These are phyloP conservation scores for Trypethelium eluteriae DNA, from an alignment of 495 filamentous ascomycete species.

Conservation along the genomic window DNA sequence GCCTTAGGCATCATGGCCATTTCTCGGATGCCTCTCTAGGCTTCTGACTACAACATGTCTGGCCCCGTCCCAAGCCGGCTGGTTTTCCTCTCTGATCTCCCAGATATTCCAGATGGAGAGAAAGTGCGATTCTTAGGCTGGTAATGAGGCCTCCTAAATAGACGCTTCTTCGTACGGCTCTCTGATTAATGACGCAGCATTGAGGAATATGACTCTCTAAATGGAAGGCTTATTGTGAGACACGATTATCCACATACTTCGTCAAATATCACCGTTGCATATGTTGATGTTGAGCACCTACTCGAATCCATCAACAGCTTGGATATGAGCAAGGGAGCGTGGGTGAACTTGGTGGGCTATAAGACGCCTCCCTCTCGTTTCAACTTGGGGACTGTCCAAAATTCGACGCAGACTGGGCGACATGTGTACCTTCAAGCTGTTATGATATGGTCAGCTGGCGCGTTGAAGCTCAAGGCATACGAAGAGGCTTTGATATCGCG, in stretches of 20 bases:
- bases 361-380: not conserved
- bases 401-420: not conserved
- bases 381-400: not conserved
- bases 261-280: constrained; percentile 36
- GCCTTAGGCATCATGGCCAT: not conserved
- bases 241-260: constrained; percentile 53
- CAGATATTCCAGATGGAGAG: constrained; percentile 45
- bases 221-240: constrained; percentile 55
- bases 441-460: constrained; percentile 30
- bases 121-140: constrained; percentile 92
- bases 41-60: constrained; percentile 41
- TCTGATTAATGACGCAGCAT: constrained; percentile 46
- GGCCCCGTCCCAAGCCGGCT: constrained; percentile 58
- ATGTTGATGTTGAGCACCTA: constrained; percentile 64
- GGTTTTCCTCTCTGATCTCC: constrained; percentile 59
- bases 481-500: constrained; percentile 14
- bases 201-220: constrained; percentile 52
- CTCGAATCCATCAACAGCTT: constrained; percentile 56
- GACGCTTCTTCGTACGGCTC: not conserved
- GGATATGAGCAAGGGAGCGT: constrained; percentile 67
- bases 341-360: constrained; percentile 88
- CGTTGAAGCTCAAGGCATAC: constrained; percentile 22
- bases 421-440: constrained; percentile 22
- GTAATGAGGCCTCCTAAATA: constrained; percentile 43
- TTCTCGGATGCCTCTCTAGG: not conserved